Percentiles rank a stretch among this genome's conserved stretches.
These are phyloP conservation scores for Corynespora cassiicola DNA, from an alignment of 2,329 filamentous ascomycete species.

Conservation along the genomic window DNA sequence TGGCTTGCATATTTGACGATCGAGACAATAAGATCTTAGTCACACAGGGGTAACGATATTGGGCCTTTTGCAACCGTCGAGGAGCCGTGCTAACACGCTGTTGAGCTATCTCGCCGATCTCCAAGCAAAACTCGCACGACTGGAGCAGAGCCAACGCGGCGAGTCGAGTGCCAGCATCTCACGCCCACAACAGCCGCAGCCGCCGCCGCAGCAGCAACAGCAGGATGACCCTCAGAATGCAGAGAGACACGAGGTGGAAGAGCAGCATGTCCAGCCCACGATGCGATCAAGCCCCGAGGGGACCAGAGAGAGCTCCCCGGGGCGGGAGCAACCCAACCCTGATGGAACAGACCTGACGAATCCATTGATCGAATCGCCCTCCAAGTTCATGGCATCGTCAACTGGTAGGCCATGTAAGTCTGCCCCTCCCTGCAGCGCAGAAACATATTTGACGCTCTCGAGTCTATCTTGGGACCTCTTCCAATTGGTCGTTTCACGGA, in stretches of 20 bases:
- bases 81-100: neutral
- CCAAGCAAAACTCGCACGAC: conserved; percentile 25
- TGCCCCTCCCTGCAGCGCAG: neutral
- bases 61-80: neutral
- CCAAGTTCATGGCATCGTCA: conserved; percentile 34
- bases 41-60: conserved; percentile 26
- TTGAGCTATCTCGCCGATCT: conserved; percentile 35
- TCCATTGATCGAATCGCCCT: conserved; percentile 29
- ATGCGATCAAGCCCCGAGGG: conserved; percentile 18
- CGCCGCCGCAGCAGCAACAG: conserved; percentile 3
- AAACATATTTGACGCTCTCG: conserved; percentile 1
- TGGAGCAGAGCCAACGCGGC: conserved; percentile 16
- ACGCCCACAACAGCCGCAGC: too few species aligned
- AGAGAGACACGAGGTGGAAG: conserved; percentile 9
- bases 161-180: conserved; percentile 2
- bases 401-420: conserved; percentile 25
- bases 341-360: conserved; percentile 30
- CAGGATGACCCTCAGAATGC: conserved; percentile 4
- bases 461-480: conserved; percentile 63
- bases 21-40: conserved; percentile 40
- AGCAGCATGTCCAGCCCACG: conserved; percentile 9
- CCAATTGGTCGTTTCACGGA: conserved; percentile 63
- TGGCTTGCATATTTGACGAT: conserved; percentile 36
- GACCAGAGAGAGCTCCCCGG: conserved; percentile 25
- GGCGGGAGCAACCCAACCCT: conserved; percentile 19